A percentile compares a stretch with the other conserved stretches of the same genome.
Evolutionary conservation across 495 filamentous ascomycete species (phyloP).

Genomic region (Tetracladium setigerum): DNA sequence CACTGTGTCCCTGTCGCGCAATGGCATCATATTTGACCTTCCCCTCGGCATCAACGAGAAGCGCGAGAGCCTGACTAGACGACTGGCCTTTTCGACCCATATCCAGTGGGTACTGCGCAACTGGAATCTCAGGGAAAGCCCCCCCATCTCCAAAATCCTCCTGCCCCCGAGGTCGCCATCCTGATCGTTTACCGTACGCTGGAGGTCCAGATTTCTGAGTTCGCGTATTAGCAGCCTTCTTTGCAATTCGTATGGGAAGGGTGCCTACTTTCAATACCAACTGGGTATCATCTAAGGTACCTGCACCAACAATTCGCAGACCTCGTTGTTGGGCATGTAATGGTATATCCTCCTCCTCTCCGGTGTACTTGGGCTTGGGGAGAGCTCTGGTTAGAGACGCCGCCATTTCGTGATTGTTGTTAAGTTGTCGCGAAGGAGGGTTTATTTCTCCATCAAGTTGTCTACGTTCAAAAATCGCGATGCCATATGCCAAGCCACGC

Average conservation of each 20-base stretch:
- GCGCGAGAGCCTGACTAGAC: conserved; percentile 78
- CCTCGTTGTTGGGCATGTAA: conserved; percentile 65
- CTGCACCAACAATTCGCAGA: conserved; percentile 69
- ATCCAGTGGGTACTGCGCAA: conserved; percentile 91
- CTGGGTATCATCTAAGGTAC: conserved; percentile 76
- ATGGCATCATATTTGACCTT: conserved; percentile 97
- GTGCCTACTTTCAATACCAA: conserved; percentile 63
- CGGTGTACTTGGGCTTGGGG: conserved; percentile 83
- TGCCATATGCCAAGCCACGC: background rate
- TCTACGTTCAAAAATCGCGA: too few species aligned
- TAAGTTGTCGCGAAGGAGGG: background rate
- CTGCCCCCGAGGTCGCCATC: conserved; percentile 77
- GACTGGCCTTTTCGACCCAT: conserved; percentile 77
- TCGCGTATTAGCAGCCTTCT: conserved; percentile 9
- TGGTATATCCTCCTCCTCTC: conserved; percentile 76
- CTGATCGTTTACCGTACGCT: conserved; percentile 72
- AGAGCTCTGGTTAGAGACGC: conserved; percentile 73
- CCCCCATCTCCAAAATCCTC: conserved; percentile 97
- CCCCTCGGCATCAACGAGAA: conserved; percentile 85
- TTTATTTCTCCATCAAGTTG: conserved; percentile 5
- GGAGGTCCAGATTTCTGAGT: conserved; percentile 73
- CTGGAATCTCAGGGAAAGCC: conserved; percentile 88
- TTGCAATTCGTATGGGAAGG: background rate
- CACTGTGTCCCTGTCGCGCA: conserved; percentile 79
- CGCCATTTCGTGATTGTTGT: conserved; percentile 43